Evolutionary conservation across 768 basidiomycete genomes (phyloP), one percentile per base, ranked within the genome.

Genomic region (Pulveroboletus frians): DNA sequence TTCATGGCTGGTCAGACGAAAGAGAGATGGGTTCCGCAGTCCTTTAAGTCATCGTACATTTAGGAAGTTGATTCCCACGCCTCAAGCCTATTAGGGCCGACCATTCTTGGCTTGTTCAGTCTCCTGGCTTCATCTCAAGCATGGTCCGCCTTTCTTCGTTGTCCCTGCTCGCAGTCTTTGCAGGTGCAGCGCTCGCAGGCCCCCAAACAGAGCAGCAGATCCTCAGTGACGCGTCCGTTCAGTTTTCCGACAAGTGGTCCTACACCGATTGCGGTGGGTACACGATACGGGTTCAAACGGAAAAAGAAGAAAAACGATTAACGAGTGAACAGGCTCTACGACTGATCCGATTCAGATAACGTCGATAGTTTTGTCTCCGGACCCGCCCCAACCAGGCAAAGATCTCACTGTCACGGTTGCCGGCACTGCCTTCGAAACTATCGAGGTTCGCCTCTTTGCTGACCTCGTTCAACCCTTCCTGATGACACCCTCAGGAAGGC

Each of bases 311-410:
- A 17, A 20, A 29, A 29, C 11, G 15, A 6, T 47, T 62, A 20
- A 59, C 50, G 32, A 34, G 29, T 14, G 29, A 30, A 36, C 65
- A 87, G 84, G 85, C 29, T 14, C 40, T 7, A 41, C 64, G 3
- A 49, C 52, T 0, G 76, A 85, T 51, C 54, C 71, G 4, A 64
- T 91, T 50, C 76, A 85, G 56, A 71, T 97, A 46, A 60, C 87
- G 17, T 84, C 79, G n/a, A 84, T 97, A 49, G 48, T 63, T 3
- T 73, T 97, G 34, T 76, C 71, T 14, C 96, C 96, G 0, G 91
- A 97, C 61, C 94, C 95, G 29, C 96, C 96, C 1, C 64, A 81
- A 58, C 90, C 93, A 4, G 96, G 96, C 4, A 58, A 89, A 62
- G 77, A 92, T 57, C 70, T 99, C 59, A 94, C 91, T n/a, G 85